Evolutionary conservation across 2,329 filamentous ascomycete species (phyloP).

Genomic region (Fusarium gaditjirri): DNA sequence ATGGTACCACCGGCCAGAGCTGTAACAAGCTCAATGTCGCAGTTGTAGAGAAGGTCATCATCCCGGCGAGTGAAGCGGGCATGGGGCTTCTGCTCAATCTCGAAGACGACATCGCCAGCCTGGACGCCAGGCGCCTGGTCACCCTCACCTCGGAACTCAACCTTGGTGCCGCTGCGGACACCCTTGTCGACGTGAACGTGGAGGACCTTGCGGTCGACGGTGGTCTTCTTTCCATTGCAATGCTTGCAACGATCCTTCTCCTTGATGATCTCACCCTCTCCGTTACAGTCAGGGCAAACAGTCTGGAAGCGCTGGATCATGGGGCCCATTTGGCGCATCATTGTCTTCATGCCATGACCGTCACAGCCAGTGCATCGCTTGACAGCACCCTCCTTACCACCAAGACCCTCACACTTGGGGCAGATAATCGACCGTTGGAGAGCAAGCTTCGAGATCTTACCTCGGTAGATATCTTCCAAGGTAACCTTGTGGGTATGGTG

Average conservation of each 20-base stretch:
- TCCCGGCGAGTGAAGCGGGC: constrained; percentile 93
- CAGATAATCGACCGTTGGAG: constrained; percentile 98
- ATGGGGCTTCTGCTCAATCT: constrained; percentile 99
- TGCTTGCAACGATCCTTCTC: constrained; percentile 98
- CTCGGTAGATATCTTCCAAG: constrained; percentile 96
- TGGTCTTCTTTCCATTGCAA: constrained; percentile 97
- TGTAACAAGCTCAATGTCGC: constrained; percentile 94
- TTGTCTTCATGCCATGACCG: constrained; percentile 97
- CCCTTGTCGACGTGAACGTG: constrained; percentile 98
- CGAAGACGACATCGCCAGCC: constrained; percentile 96
- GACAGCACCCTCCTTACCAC: constrained; percentile 97
- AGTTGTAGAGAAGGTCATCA: constrained; percentile 94
- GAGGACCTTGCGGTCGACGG: constrained; percentile 96
- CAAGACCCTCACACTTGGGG: constrained; percentile 90
- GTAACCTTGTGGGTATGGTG: constrained; percentile 99
- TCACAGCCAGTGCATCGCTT: constrained; percentile 92
- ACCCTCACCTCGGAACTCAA: constrained; percentile 96
- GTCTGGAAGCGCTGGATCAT: constrained; percentile 99
- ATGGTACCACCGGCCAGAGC: constrained; percentile 92
- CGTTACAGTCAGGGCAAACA: constrained; percentile 97
- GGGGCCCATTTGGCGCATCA: constrained; percentile 99
- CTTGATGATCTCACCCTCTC: constrained; percentile 95
- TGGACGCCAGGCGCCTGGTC: constrained; percentile 94
- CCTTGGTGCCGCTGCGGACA: constrained; percentile 92
- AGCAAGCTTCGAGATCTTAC: constrained; percentile 97